Percentiles rank a stretch among this genome's conserved stretches.
Evolutionary conservation across 2,329 filamentous ascomycete genomes (phyloP).

Genomic region (Arachnomyces sp.): DNA sequence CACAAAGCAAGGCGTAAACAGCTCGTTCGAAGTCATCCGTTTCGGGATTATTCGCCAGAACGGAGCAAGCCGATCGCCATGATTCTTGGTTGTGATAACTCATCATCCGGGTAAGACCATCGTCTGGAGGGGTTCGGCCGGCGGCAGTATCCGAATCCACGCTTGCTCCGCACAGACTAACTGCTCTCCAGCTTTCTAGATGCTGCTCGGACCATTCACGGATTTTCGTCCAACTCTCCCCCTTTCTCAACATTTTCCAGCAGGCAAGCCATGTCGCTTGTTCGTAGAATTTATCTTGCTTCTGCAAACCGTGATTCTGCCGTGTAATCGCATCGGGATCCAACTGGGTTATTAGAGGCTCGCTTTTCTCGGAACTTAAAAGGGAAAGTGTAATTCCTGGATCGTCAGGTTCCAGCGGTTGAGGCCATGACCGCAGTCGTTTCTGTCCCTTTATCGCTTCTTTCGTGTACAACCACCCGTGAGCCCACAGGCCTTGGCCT

Average conservation of each 20-base stretch:
- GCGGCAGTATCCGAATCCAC: constrained; percentile 22
- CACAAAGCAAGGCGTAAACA: constrained; percentile 83
- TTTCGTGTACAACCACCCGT: constrained; percentile 89
- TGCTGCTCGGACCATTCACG: constrained; percentile 79
- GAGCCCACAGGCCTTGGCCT: constrained; percentile 67
- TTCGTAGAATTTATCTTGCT: constrained; percentile 82
- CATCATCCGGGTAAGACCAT: constrained; percentile 36
- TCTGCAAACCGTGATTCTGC: constrained; percentile 67
- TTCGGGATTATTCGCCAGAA: constrained; percentile 53
- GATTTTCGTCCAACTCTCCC: constrained; percentile 65
- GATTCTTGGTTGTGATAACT: constrained; percentile 31
- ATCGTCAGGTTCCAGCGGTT: constrained; percentile 57
- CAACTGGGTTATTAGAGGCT: constrained; percentile 71
- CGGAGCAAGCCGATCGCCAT: constrained; percentile 32
- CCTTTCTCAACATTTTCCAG: constrained; percentile 83
- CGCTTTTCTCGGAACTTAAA: constrained; percentile 51
- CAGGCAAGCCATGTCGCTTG: constrained; percentile 87
- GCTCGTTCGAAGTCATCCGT: constrained; percentile 75
- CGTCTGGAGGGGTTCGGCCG: constrained; percentile 25
- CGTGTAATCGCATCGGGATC: constrained; percentile 85
- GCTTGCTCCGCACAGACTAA: constrained; percentile 62
- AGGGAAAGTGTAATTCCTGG: constrained; percentile 50
- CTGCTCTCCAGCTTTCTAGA: constrained; percentile 81
- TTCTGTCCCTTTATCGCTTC: constrained; percentile 86
- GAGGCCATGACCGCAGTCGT: constrained; percentile 61